Percentiles rank a stretch among this genome's conserved stretches.
These are phyloP conservation scores for Selenicereus undatus DNA, from an alignment of 148 eudicot genomes.

Conservation along the genomic window DNA sequence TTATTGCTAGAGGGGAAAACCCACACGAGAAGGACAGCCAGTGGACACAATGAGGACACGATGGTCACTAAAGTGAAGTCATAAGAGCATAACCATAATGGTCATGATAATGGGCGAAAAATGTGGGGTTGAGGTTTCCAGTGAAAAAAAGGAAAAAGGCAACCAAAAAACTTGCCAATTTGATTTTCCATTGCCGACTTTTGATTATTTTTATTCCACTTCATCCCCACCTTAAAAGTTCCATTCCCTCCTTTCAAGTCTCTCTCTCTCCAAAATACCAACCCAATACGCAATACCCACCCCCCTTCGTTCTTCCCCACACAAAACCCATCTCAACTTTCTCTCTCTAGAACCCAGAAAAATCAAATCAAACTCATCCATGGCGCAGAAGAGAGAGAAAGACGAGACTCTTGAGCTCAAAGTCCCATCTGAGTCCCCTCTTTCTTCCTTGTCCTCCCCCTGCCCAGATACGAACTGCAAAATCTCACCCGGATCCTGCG, in stretches of 20 bases:
- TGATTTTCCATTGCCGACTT: conserved; percentile 37
- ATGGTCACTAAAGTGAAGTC: conserved; percentile 15
- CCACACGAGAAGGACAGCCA: conserved; percentile 13
- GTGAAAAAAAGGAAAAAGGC: conserved; percentile 1
- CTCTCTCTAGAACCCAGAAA: neutral
- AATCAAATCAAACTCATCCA: neutral
- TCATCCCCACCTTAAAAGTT: conserved; percentile 8
- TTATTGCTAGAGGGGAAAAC: conserved; percentile 7
- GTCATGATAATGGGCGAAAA: conserved; percentile 11
- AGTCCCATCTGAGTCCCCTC: conserved; percentile 42
- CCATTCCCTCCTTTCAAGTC: neutral
- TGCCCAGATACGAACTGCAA: conserved; percentile 27
- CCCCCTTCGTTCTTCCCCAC: neutral
- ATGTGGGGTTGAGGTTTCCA: conserved; percentile 26
- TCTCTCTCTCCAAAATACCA: neutral
- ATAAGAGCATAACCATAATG: conserved; percentile 1
- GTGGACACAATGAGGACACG: neutral
- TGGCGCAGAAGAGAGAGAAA: conserved; percentile 69
- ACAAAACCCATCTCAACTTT: neutral
- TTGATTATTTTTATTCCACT: conserved; percentile 10
- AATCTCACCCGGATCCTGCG: neutral
- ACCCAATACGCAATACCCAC: neutral
- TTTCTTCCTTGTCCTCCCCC: conserved; percentile 20
- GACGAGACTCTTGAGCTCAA: conserved; percentile 64
- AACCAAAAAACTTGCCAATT: conserved; percentile 3